Evolutionary conservation across 1,284 basidiomycete species (phyloP), one percentile per base, ranked within the genome.

Genomic region (Rhodotorula glutinis): DNA sequence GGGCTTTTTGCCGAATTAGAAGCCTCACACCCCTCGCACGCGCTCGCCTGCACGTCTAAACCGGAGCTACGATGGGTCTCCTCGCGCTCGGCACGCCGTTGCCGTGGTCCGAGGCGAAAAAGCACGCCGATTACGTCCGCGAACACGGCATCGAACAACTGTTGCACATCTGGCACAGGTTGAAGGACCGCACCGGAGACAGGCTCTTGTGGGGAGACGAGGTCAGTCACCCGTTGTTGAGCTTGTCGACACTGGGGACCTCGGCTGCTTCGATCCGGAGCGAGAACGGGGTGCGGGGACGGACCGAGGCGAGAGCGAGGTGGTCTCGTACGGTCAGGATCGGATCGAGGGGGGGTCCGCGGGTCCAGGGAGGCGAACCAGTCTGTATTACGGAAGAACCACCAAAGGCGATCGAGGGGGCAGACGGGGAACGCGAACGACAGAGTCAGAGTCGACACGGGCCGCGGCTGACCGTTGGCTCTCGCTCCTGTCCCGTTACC

Each of bases 121-220:
- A 87, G 68, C 84, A 91, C 76, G 90, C 92, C 19, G 87, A 93
- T 76, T 92, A 98, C 81, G 91, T 98, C 74, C 85, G 94, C 70
- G 81, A 84, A 62, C 94, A 98, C 79, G 96, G 96, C 49, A 92
- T 98, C 77, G 87, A 90, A 27, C 96, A 99, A 81, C 96, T 99
- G 78, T 81, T 99, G 60, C 84, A 92, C 75, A 91, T 88, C 52
- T 99, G 92, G 92, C 86, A 92, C 77, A 85, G 87, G 67, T 84
- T 94, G 79, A 97, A 96, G 83, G 89, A 92, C 77, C 85, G 92
- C 66, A 84, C 86, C n/a, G 93, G 92, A 16, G 94, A 98, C 76
- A 88, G 89, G 68, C 82, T 98, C 57, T 85, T 97, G n/a, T 99
- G 96, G 96, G 96, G 96, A 40, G 96, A 99, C 77, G 96, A 99